Evolutionary conservation across 176 grass and related monocot genomes (phyloP).

Genomic region (Cenchrus americanus): DNA sequence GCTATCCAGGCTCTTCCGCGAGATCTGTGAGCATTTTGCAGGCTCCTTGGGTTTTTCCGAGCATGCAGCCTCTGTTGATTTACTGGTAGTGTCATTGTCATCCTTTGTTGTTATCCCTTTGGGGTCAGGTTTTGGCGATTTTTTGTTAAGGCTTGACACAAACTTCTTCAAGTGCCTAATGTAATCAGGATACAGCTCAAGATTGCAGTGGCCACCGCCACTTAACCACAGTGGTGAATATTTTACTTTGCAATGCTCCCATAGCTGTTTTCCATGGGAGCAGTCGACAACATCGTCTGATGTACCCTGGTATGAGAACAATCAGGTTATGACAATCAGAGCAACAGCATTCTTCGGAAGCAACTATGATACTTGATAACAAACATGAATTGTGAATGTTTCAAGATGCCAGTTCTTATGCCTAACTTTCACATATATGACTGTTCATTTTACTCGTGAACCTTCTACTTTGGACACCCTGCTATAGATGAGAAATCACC

Average conservation of each 20-base stretch:
- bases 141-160: conserved; percentile 59
- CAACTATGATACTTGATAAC: conserved; percentile 23
- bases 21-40: conserved; percentile 64
- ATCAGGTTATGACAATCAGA: conserved; percentile 31
- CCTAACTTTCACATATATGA: conserved; percentile 18
- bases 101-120: conserved; percentile 39
- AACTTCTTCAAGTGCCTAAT: conserved; percentile 85
- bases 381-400: neutral
- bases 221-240: conserved; percentile 88
- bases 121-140: conserved; percentile 51
- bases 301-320: conserved; percentile 70
- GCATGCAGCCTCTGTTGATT: conserved; percentile 37
- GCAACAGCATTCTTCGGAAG: conserved; percentile 5
- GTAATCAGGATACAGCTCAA: conserved; percentile 92
- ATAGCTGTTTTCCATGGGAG: conserved; percentile 93
- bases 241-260: conserved; percentile 96
- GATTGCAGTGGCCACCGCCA: conserved; percentile 97
- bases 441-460: conserved; percentile 16
- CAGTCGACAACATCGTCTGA: conserved; percentile 94
- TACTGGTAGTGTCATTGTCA: conserved; percentile 29
- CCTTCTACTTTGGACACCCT: conserved; percentile 1
- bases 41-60: conserved; percentile 47
- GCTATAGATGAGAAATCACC: neutral
- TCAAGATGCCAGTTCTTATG: conserved; percentile 13
- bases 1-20: conserved; percentile 86